Evolutionary conservation across 192 early-diverging fungal genomes (phyloP).

Genomic region (Mortierella claussenii): DNA sequence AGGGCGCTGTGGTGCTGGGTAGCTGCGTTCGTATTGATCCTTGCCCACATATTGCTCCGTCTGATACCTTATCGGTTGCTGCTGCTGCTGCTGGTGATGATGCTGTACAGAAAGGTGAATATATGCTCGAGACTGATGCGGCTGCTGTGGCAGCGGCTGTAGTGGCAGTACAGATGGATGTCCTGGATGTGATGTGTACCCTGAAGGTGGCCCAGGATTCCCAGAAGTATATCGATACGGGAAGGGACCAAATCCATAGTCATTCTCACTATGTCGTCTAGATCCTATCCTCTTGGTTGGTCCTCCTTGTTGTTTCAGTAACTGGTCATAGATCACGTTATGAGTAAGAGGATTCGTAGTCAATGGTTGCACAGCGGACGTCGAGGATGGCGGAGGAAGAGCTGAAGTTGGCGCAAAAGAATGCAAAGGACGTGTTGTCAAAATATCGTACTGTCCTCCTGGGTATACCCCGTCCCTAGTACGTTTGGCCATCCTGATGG

Average conservation of each 20-base stretch:
- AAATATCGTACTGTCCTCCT: too few species aligned
- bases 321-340: slow-evolving; percentile 2
- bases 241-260: too few species aligned
- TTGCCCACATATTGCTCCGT: too few species aligned
- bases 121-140: not conserved
- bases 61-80: not conserved
- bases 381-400: not conserved
- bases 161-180: not conserved
- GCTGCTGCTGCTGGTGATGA: not conserved
- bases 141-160: not conserved
- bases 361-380: not conserved
- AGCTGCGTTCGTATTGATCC: too few species aligned
- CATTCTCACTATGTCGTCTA: not conserved
- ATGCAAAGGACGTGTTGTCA: not conserved
- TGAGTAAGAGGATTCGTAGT: not conserved
- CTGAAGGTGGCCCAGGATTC: not conserved
- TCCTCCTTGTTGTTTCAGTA: slow-evolving; percentile 1
- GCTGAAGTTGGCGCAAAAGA: not conserved
- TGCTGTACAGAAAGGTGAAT: not conserved
- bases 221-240: too few species aligned
- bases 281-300: slow-evolving; percentile 8
- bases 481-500: too few species aligned
- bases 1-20: too few species aligned
- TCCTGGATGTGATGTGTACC: not conserved
- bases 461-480: too few species aligned